Base-by-base conservation (phyloP, 225 moss, liverwort and hornwort genomes). In the Thuidium tamariscinum region DNA sequence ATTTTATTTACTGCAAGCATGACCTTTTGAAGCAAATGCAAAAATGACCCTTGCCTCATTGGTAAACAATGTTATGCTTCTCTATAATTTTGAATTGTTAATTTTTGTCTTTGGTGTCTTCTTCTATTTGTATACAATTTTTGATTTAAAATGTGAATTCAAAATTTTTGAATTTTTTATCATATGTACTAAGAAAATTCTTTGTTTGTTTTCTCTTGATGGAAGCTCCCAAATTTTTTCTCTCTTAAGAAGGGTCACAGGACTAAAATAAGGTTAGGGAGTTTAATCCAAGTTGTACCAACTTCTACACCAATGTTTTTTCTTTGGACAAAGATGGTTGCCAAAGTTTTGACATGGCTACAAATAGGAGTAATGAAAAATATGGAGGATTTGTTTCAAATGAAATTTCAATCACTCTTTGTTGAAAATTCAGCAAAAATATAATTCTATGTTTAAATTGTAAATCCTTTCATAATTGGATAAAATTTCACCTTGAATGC, bases 191-290 rank as follows among this genome's bases (percentile, higher is more conserved):
- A 66, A 36, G 11, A 66, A 36, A 21, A 1, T n/a, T 11, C 9
- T 36, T 3, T 0, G 0, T 67, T 0, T 12, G 2, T 12, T 37
- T 13, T 37, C 13, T 67, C 37, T 0, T 0, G 0, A 67, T 0
- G 2, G 12, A 3, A 67, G 6, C 7, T 6, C 7, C 3, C 17
- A 3, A 67, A n/a, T 5, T 36, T 22, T 37, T 67, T 6, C 12
- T 22, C 2, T 39, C 0, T 4, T 0, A 23, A 69, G 39, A 25
- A 69, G 2, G 8, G 8, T 69, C 0, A 0, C 8, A 39, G 8
- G 1, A 25, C 39, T 25, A 7, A 1, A 37, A 37, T 13, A 67
- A 39, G n/a, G n/a, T n/a, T n/a, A n/a, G 2, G 22, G 3, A 36
- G 3, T 22, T 11, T 2, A 21, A 67, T 37, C 37, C 1, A 37